These are phyloP conservation scores for Diplodia corticola DNA, from an alignment of 2,329 filamentous ascomycete species.

Conservation along the genomic window DNA sequence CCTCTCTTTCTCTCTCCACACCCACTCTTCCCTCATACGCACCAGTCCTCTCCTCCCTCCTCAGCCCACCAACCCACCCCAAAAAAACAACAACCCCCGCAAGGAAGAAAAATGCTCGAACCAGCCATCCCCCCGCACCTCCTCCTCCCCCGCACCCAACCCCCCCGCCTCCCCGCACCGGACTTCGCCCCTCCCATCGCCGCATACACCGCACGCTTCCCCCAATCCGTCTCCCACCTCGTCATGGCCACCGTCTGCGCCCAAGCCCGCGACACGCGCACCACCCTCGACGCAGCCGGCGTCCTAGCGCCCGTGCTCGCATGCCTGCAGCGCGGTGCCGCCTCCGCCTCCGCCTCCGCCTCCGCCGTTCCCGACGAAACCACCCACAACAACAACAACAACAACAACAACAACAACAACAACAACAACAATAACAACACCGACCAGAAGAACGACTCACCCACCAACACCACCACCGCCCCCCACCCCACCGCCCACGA, in stretches of 20 bases:
- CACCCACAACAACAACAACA: too few relatives aligned
- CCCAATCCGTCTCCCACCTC: conserved; percentile 32
- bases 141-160: conserved; percentile 27
- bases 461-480: too few relatives aligned
- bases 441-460: too few relatives aligned
- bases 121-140: conserved; percentile 31
- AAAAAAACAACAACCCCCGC: not conserved
- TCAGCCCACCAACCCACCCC: too few relatives aligned
- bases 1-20: not conserved
- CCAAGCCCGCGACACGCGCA: conserved; percentile 27
- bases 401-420: too few relatives aligned
- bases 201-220: conserved; percentile 38
- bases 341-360: too few relatives aligned
- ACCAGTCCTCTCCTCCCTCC: too few relatives aligned
- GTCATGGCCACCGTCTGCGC: conserved; percentile 41
- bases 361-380: too few relatives aligned
- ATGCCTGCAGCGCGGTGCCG: conserved; percentile 25
- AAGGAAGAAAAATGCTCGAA: conserved; percentile 25
- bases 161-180: conserved; percentile 28
- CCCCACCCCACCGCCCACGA: conserved; percentile 25
- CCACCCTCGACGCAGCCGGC: not conserved
- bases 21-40: too few relatives aligned
- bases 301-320: conserved; percentile 4
- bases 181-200: conserved; percentile 35
- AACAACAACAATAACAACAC: too few relatives aligned